Base-by-base conservation (phyloP, 352 stramenopile species). In the Pythium scleroteichum region DNA sequence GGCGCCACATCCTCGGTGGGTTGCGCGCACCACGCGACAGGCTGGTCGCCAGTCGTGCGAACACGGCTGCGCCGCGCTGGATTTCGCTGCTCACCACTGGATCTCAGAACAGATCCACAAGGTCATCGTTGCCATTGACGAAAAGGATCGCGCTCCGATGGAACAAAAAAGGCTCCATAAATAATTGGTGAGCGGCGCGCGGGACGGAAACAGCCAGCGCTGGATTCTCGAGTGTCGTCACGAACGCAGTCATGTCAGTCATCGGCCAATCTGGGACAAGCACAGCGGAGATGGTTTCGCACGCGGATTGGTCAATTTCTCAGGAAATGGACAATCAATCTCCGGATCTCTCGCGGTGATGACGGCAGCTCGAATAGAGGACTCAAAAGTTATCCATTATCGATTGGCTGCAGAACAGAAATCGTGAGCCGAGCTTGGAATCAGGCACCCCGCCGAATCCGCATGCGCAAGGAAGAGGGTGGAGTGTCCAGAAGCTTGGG, bases 181-280 rank as follows among this genome's bases (percentile, higher is more conserved):
- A 12, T 41, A 24, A 29, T 26, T 54, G 44, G 44, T 33, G 45
- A n/a, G 45, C 16, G 45, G 45, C 2, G 45, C 26, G 8, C 9
- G 13, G n/a, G 24, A 44, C 35, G 33, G 38, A 46, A 58, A 58
- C 39, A 58, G 48, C 51, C 51, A 48, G 51, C 16, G 6, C 24
- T 58, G 38, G 38, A 56, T 56, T 56, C 17, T 14, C 1, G 9
- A 22, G 49, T 23, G 49, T 56, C 49, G 49, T 56, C 49, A 46
- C 44, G 22, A 27, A 50, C 27, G 44, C 10, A 27, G 44, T 4
- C 20, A 33, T 7, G 24, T 50, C 44, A 27, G 20, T 50, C 44
- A 50, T 50, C 19, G 19, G 19, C 2, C 14, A 33, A 33, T 17
- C n/a, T 10, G 24, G 27, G 32, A 35, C 26, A 55, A 32, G n/a